Base-by-base conservation (phyloP, 208 protist genomes). In the Vickermania spadyakhi region DNA sequence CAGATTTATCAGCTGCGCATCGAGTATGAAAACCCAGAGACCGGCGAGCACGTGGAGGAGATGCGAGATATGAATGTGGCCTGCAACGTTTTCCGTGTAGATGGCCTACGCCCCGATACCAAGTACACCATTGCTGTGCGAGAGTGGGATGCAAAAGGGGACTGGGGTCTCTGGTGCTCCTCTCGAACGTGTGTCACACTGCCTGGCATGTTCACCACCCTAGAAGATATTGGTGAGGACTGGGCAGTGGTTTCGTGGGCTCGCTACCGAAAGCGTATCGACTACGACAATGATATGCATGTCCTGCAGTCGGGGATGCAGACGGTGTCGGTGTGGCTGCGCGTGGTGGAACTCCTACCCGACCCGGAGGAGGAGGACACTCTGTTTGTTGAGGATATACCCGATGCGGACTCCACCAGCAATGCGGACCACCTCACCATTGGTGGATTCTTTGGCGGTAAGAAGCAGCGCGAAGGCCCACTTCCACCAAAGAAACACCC, bases 81-180 rank as follows among this genome's bases (percentile, higher is more conserved):
- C 0, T 72, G 74, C 73, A 86, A 82, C 66, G 70, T 77, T 31
- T 89, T 92, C 62, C 81, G 91, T 52, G 66, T 96, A 22, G 81
- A 84, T 50, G 71, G 76, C 1, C 66, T 96, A 28, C 61, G 77
- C 49, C 73, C 82, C 13, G 91, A 96, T 65, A 91, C 79, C 28
- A 94, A 94, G 71, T 96, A 93, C 66, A 88, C 81, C 23, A 79
- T 96, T 57, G 73, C 79, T 2, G 82, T 96, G 25, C 76, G 91
- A n/a, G 91, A 94, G 72, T 94, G 82, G 83, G 88, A 94, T 62
- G 64, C 78, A 23, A 84, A 91, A 58, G 86, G 86, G 2, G 85
- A 89, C 50, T 96, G 91, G 88, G 91, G 91, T 2, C 66, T 93
- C 21, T 96, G 91, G 91, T 89, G 81, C 58, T 65, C 77, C 21